These are phyloP conservation scores for Aspergillus fijiensis DNA, from an alignment of 2,329 filamentous ascomycete genomes.

Conservation along the genomic window DNA sequence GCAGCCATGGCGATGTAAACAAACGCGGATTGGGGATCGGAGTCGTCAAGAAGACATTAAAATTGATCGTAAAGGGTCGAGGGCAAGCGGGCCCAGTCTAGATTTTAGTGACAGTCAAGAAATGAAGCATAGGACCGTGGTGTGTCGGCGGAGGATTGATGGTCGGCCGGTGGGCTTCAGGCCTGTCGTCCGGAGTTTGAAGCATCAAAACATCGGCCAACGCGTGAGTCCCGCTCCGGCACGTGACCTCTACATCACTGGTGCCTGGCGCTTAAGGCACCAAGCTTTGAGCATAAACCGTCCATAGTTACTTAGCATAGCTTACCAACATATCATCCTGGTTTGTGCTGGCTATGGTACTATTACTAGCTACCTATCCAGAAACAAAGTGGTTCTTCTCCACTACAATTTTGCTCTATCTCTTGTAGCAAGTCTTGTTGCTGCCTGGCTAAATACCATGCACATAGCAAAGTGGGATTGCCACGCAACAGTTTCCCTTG, in stretches of 20 bases:
- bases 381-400: neutral
- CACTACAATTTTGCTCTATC: neutral
- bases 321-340: neutral
- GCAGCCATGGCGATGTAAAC: conserved; percentile 43
- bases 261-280: conserved; percentile 10
- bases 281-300: neutral
- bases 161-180: conserved; percentile 13
- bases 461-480: neutral
- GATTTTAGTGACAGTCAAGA: neutral
- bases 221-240: conserved; percentile 16
- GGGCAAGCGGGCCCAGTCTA: conserved; percentile 11
- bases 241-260: conserved; percentile 20
- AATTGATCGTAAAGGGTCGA: neutral
- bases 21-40: conserved; percentile 25
- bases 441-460: neutral
- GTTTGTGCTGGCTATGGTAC: neutral
- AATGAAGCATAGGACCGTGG: conserved; percentile 17
- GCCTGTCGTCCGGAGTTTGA: conserved; percentile 15
- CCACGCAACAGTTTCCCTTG: neutral
- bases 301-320: too few species aligned
- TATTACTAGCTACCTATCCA: neutral
- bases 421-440: neutral
- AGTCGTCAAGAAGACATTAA: conserved; percentile 1
- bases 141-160: conserved; percentile 6
- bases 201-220: conserved; percentile 23